phyloP scores from a whole-genome alignment of 768 basidiomycete genomes.

The Royoungia palumana region DNA sequence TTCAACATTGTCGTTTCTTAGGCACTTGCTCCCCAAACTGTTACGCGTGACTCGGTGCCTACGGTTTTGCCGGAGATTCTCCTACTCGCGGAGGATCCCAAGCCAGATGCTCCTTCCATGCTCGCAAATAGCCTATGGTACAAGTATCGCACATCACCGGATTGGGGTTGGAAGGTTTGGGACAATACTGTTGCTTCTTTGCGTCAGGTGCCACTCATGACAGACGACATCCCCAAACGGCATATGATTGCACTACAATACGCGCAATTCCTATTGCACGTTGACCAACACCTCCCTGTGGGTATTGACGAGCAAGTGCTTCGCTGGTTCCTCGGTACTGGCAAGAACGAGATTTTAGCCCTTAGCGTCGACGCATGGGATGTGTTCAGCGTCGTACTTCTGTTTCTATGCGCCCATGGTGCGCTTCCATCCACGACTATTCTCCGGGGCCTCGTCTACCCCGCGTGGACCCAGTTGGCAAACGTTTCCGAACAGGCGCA shows the following conservation, averaged over 20 bases:
- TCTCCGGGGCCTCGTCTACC: slow-evolving; percentile 72
- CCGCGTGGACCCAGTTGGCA: slow-evolving; percentile 66
- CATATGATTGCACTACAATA: slow-evolving; percentile 60
- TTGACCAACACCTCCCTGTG: slow-evolving; percentile 72
- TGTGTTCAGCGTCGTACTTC: slow-evolving; percentile 55
- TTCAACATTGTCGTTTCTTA: slow-evolving; percentile 10
- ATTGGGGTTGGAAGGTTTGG: slow-evolving; percentile 85
- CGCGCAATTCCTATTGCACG: slow-evolving; percentile 64
- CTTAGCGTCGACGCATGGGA: slow-evolving; percentile 66
- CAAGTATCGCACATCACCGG: slow-evolving; percentile 65
- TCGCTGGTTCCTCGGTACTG: slow-evolving; percentile 68
- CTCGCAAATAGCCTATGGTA: slow-evolving; percentile 81
- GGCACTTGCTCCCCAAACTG: slow-evolving; percentile 41
- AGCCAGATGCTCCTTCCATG: slow-evolving; percentile 58
- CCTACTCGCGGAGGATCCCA: slow-evolving; percentile 55
- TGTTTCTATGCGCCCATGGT: slow-evolving; percentile 63
- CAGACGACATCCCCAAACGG: slow-evolving; percentile 43
- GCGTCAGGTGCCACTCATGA: slow-evolving; percentile 62
- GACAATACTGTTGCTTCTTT: slow-evolving; percentile 76
- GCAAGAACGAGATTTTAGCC: slow-evolving; percentile 58
- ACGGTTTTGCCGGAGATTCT: slow-evolving; percentile 58
- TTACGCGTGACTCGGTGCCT: slow-evolving; percentile 35
- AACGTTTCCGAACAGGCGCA: slow-evolving; percentile 36
- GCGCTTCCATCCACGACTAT: slow-evolving; percentile 72
- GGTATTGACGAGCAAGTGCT: slow-evolving; percentile 71